Evolutionary conservation across 495 filamentous ascomycete genomes (phyloP).

Genomic region (Hypoxylon fragiforme): DNA sequence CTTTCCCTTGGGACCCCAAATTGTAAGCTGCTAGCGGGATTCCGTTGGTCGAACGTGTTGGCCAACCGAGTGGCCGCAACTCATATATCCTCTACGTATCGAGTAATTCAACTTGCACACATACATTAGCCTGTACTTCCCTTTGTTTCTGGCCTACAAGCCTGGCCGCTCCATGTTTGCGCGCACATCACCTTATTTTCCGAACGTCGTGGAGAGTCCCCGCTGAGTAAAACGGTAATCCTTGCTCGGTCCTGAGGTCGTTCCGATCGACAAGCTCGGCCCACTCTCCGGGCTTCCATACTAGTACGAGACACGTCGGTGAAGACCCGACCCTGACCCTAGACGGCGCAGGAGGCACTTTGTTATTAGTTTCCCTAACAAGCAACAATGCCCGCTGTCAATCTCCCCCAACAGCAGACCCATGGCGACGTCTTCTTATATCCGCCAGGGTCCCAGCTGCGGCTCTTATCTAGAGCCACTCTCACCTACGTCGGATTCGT

Average conservation of each 20-base stretch:
- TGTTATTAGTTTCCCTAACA: slow-evolving; percentile 35
- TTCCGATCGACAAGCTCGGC: slow-evolving; percentile 35
- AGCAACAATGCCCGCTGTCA: slow-evolving; percentile 50
- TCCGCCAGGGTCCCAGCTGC: slow-evolving; percentile 27
- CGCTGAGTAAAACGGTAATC: slow-evolving; percentile 20
- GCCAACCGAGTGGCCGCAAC: slow-evolving; percentile 24
- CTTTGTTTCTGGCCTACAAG: slow-evolving; percentile 7
- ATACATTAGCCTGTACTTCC: slow-evolving; percentile 13
- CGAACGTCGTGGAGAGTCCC: slow-evolving; percentile 22
- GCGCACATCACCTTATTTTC: slow-evolving; percentile 14
- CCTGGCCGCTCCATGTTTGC: slow-evolving; percentile 15
- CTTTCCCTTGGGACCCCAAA: slow-evolving; percentile 29
- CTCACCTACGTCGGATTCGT: slow-evolving; percentile 35
- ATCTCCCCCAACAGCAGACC: slow-evolving; percentile 38
- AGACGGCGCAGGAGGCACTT: slow-evolving; percentile 32
- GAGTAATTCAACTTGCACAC: slow-evolving; percentile 14
- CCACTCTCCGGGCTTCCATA: slow-evolving; percentile 26
- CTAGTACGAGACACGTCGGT: slow-evolving; percentile 33
- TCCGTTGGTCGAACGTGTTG: slow-evolving; percentile 27
- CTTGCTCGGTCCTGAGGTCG: slow-evolving; percentile 22
- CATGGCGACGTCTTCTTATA: slow-evolving; percentile 41
- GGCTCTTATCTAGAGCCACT: slow-evolving; percentile 33
- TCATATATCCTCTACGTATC: slow-evolving; percentile 16
- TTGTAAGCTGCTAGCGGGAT: slow-evolving; percentile 22
- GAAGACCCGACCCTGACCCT: slow-evolving; percentile 31